These are phyloP conservation scores for Rhodamnia argentea DNA, from an alignment of 345 rosid genomes.

Conservation along the genomic window DNA sequence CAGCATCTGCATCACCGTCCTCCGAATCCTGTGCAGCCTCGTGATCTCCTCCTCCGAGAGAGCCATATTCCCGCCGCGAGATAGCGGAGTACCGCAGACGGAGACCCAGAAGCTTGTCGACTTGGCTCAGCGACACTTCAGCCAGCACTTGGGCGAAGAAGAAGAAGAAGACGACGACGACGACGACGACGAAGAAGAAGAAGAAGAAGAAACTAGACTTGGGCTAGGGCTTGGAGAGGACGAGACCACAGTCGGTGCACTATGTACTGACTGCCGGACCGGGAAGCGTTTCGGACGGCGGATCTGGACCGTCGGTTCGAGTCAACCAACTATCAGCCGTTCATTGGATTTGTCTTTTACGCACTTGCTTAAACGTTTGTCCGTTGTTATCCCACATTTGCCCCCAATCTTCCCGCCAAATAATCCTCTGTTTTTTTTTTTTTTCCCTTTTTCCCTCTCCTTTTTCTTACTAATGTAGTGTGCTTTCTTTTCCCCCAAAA, in stretches of 20 bases:
- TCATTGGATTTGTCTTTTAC: not conserved
- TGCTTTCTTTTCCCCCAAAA: not conserved
- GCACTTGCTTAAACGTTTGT: not conserved
- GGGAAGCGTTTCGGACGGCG: not conserved
- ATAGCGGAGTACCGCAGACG: too few relatives aligned
- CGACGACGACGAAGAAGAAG: too few relatives aligned
- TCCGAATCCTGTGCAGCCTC: slow-evolving; percentile 50
- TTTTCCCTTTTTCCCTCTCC: not conserved
- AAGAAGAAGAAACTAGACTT: too few relatives aligned
- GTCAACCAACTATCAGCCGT: not conserved
- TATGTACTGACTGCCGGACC: not conserved
- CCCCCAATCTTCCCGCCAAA: not conserved
- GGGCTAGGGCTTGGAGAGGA: too few relatives aligned
- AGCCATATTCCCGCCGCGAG: slow-evolving; percentile 23
- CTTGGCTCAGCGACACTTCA: not conserved
- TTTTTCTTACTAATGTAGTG: not conserved
- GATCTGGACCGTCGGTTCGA: not conserved
- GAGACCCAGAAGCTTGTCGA: too few relatives aligned
- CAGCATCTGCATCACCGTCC: slow-evolving; percentile 76
- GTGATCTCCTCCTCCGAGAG: slow-evolving; percentile 59
- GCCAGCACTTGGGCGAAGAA: not conserved
- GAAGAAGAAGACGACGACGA: too few relatives aligned
- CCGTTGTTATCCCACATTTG: not conserved
- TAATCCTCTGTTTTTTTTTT: not conserved
- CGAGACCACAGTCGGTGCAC: not conserved